Evolutionary conservation across 768 basidiomycete species (phyloP).

Genomic region (Tricholoma furcatifolium): DNA sequence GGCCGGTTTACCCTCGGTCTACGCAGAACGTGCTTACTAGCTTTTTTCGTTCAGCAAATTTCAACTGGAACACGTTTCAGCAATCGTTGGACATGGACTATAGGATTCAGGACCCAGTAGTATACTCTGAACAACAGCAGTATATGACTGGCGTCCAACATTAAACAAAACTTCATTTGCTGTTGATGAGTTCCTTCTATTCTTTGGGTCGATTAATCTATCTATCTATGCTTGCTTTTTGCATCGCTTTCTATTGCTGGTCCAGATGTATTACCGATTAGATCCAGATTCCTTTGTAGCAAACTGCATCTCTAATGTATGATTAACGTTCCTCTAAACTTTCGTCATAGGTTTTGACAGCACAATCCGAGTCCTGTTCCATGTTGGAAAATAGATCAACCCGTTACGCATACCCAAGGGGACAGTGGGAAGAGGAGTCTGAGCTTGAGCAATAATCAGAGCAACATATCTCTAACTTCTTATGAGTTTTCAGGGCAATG

Average conservation of each 20-base stretch:
- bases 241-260: not conserved
- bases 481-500: too few relatives aligned
- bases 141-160: slow-evolving; percentile 27
- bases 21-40: not conserved
- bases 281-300: not conserved
- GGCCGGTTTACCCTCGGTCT: not conserved
- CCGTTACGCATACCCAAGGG: too few relatives aligned
- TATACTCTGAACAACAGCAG: slow-evolving; percentile 23
- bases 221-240: not conserved
- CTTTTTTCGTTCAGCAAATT: slow-evolving; percentile 23
- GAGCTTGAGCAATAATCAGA: too few relatives aligned
- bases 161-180: not conserved
- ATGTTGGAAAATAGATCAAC: too few relatives aligned
- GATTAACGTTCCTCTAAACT: not conserved
- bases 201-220: not conserved
- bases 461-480: too few relatives aligned
- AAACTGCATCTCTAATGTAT: slow-evolving; percentile 7
- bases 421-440: too few relatives aligned
- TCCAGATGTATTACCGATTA: not conserved
- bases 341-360: too few relatives aligned
- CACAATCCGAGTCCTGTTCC: too few relatives aligned
- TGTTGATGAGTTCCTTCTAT: not conserved
- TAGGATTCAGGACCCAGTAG: slow-evolving; percentile 15
- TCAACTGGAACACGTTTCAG: slow-evolving; percentile 40
- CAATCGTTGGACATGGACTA: slow-evolving; percentile 36